These are phyloP conservation scores for Mucor racemosus DNA, from an alignment of 371 early-diverging fungal species.

Conservation along the genomic window DNA sequence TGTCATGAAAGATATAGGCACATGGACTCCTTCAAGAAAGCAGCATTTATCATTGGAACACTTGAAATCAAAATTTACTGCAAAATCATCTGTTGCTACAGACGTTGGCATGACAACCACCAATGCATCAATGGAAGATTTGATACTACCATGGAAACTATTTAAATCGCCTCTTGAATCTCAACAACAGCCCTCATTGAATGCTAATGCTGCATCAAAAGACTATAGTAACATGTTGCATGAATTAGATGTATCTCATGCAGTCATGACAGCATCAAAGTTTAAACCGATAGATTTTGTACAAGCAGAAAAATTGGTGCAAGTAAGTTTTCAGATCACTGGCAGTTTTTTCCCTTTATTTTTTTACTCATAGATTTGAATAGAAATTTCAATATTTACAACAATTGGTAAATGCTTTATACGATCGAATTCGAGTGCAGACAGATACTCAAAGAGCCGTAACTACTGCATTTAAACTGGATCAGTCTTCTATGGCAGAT, in stretches of 20 bases:
- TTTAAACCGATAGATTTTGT: constrained; percentile 13
- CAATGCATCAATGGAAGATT: not conserved
- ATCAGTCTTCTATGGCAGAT: not conserved
- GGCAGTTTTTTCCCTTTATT: not conserved
- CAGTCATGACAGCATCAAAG: constrained; percentile 1
- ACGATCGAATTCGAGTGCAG: constrained; percentile 18
- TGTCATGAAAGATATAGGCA: constrained; percentile 6
- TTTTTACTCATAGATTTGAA: not conserved
- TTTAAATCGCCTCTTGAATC: not conserved
- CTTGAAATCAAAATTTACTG: constrained; percentile 3
- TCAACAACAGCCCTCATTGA: not conserved
- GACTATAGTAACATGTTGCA: constrained; percentile 16
- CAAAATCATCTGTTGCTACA: not conserved
- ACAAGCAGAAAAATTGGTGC: constrained; percentile 8
- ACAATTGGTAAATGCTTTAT: constrained; percentile 9
- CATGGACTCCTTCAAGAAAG: not conserved
- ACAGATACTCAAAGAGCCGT: constrained; percentile 16
- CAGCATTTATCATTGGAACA: not conserved
- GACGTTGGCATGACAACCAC: not conserved
- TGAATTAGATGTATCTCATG: constrained; percentile 10
- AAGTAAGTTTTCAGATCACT: constrained; percentile 4
- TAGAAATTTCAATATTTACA: constrained; percentile 10
- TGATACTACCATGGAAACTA: constrained; percentile 18
- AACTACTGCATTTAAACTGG: constrained; percentile 14
- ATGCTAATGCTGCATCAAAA: not conserved